A percentile compares a stretch with the other conserved stretches of the same genome.
Conservation (phyloP, 2,329 filamentous ascomycete genomes). For the Stagonosporopsis chrysanthemi region DNA sequence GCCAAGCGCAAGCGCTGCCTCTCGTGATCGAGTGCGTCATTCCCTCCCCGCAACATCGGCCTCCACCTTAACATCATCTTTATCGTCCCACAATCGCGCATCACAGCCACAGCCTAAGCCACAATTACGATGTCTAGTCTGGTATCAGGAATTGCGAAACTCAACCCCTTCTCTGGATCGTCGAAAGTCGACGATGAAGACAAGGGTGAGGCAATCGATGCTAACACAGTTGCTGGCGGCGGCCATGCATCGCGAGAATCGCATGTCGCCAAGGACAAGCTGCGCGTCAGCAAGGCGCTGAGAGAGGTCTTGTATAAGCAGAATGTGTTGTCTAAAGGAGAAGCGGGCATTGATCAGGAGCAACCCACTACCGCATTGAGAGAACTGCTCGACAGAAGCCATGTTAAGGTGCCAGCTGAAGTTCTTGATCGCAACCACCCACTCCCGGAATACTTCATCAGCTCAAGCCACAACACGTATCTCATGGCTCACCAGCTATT, state of each 20-base stretch:
- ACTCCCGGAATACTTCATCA: conserved; percentile 74
- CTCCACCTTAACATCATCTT: conserved; percentile 15
- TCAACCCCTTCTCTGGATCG: conserved; percentile 44
- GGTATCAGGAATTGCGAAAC: conserved; percentile 42
- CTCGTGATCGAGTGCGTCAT: conserved; percentile 9
- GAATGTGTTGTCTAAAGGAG: conserved; percentile 56
- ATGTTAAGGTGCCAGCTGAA: conserved; percentile 63
- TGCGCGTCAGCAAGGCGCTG: conserved; percentile 67
- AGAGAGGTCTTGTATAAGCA: conserved; percentile 64
- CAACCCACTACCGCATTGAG: conserved; percentile 57
- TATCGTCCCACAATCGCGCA: conserved; percentile 10
- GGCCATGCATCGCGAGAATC: conserved; percentile 62
- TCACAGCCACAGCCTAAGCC: conserved; percentile 20
- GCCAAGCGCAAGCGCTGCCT: conserved; percentile 10
- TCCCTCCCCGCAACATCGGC: conserved; percentile 4
- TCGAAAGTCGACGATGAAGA: conserved; percentile 55
- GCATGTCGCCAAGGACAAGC: conserved; percentile 60
- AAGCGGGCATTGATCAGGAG: conserved; percentile 57
- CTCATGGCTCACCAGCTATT: conserved; percentile 73
- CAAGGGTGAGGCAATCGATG: conserved; percentile 63
- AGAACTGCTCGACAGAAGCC: conserved; percentile 63
- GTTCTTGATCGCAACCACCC: conserved; percentile 66
- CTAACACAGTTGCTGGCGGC: conserved; percentile 63
- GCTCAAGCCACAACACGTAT: conserved; percentile 77
- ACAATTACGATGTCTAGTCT: conserved; percentile 43